These are phyloP conservation scores for Atkinsonella hypoxylon DNA, from an alignment of 2,329 filamentous ascomycete genomes.

Conservation along the genomic window DNA sequence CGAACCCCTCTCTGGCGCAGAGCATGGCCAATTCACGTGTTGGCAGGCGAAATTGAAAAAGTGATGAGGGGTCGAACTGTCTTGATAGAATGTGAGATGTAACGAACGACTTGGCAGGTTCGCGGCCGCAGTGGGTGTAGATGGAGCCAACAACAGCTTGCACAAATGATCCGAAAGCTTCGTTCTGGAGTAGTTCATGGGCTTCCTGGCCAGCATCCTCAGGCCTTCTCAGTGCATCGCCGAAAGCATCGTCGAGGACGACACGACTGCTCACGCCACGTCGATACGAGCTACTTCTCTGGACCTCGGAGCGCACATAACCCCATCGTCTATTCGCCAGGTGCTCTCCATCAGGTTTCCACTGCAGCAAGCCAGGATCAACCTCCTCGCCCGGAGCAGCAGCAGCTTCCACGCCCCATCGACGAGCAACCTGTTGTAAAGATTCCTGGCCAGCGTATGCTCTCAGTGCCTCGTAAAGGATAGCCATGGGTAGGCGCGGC, in stretches of 20 bases:
- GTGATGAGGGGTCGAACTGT: conserved; percentile 58
- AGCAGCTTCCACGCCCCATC: conserved; percentile 90
- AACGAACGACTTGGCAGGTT: conserved; percentile 72
- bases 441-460: conserved; percentile 71
- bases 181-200: conserved; percentile 59
- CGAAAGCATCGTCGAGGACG: conserved; percentile 76
- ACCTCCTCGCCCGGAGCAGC: conserved; percentile 81
- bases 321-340: conserved; percentile 36
- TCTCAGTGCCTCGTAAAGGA: conserved; percentile 75
- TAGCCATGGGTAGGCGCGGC: conserved; percentile 79
- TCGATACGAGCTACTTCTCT: conserved; percentile 35
- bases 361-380: conserved; percentile 83
- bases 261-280: conserved; percentile 66
- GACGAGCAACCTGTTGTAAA: conserved; percentile 58
- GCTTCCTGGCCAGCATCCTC: conserved; percentile 16
- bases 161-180: conserved; percentile 64
- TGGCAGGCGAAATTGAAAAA: conserved; percentile 79
- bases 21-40: conserved; percentile 72
- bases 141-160: conserved; percentile 74
- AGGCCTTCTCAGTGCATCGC: conserved; percentile 37
- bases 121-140: conserved; percentile 72
- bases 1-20: conserved; percentile 82
- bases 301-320: conserved; percentile 38
- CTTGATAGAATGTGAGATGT: conserved; percentile 72
- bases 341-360: conserved; percentile 39